Percentiles rank a stretch among this genome's conserved stretches.
Evolutionary conservation across 2,329 filamentous ascomycete species (phyloP).

Genomic region (Alternaria dauci): DNA sequence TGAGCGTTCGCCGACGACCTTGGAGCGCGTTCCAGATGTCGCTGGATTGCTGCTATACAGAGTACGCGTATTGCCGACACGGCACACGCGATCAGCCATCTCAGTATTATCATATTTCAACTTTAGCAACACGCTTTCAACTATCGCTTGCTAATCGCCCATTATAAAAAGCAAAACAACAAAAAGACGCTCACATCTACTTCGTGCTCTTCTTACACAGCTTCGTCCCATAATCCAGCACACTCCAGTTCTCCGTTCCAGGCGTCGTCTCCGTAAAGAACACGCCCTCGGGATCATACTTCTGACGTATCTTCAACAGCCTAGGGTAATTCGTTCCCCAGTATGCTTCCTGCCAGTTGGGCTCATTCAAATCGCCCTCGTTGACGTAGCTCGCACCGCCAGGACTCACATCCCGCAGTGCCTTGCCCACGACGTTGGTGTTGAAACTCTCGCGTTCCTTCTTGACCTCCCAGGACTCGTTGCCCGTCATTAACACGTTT

Average conservation of each 20-base stretch:
- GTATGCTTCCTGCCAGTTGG: constrained; percentile 48
- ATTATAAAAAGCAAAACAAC: neutral
- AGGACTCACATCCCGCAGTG: constrained; percentile 40
- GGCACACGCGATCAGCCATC: neutral
- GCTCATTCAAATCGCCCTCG: constrained; percentile 48
- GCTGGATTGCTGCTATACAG: neutral
- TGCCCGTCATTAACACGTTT: constrained; percentile 40
- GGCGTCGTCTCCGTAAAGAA: constrained; percentile 48
- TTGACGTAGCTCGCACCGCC: constrained; percentile 48
- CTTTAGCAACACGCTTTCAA: too few relatives aligned
- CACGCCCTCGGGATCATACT: constrained; percentile 47
- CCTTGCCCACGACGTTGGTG: constrained; percentile 44
- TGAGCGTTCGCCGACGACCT: neutral
- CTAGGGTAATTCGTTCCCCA: constrained; percentile 48
- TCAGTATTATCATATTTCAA: neutral
- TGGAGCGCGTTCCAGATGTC: neutral
- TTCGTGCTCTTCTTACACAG: constrained; percentile 39
- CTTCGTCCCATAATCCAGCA: constrained; percentile 47
- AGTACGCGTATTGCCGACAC: neutral
- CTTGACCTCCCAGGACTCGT: constrained; percentile 44
- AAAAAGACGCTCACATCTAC: neutral
- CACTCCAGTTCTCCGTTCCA: constrained; percentile 46
- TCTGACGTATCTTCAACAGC: constrained; percentile 41
- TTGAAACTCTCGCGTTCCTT: constrained; percentile 37
- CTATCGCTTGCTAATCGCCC: neutral